phyloP scores from a whole-genome alignment of 257 asterid genomes.

The Lavandula angustifolia region DNA sequence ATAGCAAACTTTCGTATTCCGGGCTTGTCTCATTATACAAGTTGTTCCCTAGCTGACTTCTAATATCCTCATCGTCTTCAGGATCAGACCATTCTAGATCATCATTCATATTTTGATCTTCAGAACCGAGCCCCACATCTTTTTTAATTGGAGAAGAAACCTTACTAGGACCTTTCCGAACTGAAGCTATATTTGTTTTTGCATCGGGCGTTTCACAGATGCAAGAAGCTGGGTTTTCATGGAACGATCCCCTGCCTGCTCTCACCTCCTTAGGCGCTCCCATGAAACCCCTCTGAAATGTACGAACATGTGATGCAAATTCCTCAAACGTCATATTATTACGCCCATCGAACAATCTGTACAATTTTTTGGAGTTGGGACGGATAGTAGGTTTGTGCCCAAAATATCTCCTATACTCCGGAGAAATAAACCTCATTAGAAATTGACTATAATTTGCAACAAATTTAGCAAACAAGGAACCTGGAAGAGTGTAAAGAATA shows the following conservation, averaged over 20 bases:
- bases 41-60: slow-evolving; percentile 39
- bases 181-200: slow-evolving; percentile 37
- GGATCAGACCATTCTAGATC: slow-evolving; percentile 76
- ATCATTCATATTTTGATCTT: slow-evolving; percentile 50
- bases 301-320: slow-evolving; percentile 55
- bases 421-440: slow-evolving; percentile 20
- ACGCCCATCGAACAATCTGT: slow-evolving; percentile 59
- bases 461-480: slow-evolving; percentile 10
- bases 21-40: slow-evolving; percentile 50
- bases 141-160: slow-evolving; percentile 37
- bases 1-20: slow-evolving; percentile 55
- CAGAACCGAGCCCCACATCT: slow-evolving; percentile 37
- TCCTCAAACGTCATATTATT: slow-evolving; percentile 77
- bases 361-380: slow-evolving; percentile 85
- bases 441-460: neutral
- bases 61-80: slow-evolving; percentile 72
- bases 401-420: slow-evolving; percentile 80
- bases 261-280: slow-evolving; percentile 94
- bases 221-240: slow-evolving; percentile 89
- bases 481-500: slow-evolving; percentile 25
- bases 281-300: slow-evolving; percentile 80
- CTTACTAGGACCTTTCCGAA: slow-evolving; percentile 36
- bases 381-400: slow-evolving; percentile 98
- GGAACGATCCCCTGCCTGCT: slow-evolving; percentile 94
- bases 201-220: slow-evolving; percentile 78